Evolutionary conservation across 2,329 filamentous ascomycete species (phyloP), one percentile per base, ranked within the genome.

Genomic region (Arthroderma uncinatum): DNA sequence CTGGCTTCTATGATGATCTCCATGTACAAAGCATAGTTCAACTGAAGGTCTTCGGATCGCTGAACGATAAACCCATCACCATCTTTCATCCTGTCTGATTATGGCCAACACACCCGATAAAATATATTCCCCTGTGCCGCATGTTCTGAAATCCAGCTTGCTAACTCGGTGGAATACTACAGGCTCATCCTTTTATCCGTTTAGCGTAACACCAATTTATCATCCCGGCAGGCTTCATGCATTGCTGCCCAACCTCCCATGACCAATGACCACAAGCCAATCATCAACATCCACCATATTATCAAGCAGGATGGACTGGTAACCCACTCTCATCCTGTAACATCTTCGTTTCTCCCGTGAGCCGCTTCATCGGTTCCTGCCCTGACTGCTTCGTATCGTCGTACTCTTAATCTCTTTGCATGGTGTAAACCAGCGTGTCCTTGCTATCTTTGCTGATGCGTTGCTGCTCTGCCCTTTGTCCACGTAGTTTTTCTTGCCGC

Each of bases 1-100:
- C 47, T 55, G 39, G 33, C 58, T 58, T 61, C 56, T 50, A 60
- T 66, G 64, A 66, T 65, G 64, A 66, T 55, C 58, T 59, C 58
- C 58, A 58, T 58, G 61, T 61, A 55, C 57, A 57, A 65, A 64
- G 64, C 64, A 66, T 66, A 66, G 64, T 66, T 66, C 64, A 66
- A 59, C 64, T 66, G 64, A 66, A 62, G 62, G 60, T 61, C 63
- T 63, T 56, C 54, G 60, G 62, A 59, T 57, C 60, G 25, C 56
- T 65, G 64, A 65, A 66, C 61, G 64, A 66, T 55, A 66, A 66
- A 59, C 58, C 53, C 36, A 55, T 58, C 53, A 62, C 58, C 64
- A 65, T 66, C 64, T 65, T 66, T 66, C 64, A 64, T 34, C 54
- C 56, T 44, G 36, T 58, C 56, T 60, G 56, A 60, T 42, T 4